Percentiles rank a stretch among this genome's conserved stretches.
Evolutionary conservation across 202 grass and related monocot species (phyloP).

Genomic region (Schoenoplectus tabernaemontani): DNA sequence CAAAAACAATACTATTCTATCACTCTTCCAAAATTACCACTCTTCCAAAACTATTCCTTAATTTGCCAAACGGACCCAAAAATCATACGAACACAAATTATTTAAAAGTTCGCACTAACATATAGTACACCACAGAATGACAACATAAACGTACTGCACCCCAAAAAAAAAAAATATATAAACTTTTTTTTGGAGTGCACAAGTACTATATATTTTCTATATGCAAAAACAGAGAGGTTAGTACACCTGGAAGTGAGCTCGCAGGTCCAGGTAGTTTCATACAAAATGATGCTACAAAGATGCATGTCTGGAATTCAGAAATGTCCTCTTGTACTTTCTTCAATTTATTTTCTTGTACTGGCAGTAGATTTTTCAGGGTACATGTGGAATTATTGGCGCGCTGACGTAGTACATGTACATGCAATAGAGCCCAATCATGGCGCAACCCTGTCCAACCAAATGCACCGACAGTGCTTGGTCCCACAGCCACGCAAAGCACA

Average conservation of each 20-base stretch:
- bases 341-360: neutral
- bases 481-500: neutral
- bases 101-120: too few relatives aligned
- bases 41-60: too few relatives aligned
- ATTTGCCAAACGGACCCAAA: too few relatives aligned
- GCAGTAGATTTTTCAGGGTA: neutral
- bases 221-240: neutral
- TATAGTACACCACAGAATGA: too few relatives aligned
- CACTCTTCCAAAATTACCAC: too few relatives aligned
- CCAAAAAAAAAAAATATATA: too few relatives aligned
- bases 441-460: neutral
- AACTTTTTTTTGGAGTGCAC: neutral
- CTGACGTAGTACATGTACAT: constrained; percentile 9
- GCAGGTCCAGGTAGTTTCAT: neutral
- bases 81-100: too few relatives aligned
- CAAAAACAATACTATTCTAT: too few relatives aligned
- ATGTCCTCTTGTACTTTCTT: constrained; percentile 7
- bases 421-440: neutral
- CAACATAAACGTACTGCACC: too few relatives aligned
- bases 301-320: neutral
- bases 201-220: neutral
- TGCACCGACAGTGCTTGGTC: neutral
- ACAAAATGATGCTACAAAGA: neutral
- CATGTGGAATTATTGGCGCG: neutral
- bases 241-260: neutral